These are phyloP conservation scores for Erysimum pusillum DNA, from an alignment of 441 rosid species.

Conservation along the genomic window DNA sequence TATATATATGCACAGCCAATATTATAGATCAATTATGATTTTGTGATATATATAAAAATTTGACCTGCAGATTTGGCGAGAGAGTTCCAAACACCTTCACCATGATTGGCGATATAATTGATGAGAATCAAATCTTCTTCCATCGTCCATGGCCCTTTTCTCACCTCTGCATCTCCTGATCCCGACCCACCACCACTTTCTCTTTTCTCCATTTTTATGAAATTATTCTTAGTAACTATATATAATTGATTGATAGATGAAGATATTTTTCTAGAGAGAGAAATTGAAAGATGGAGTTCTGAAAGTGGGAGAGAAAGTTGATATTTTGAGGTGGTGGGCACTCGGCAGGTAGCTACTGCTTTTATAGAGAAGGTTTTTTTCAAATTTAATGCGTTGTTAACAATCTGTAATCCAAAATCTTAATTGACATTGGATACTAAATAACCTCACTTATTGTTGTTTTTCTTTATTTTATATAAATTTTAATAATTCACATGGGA, in stretches of 20 bases:
- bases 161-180: slow-evolving; percentile 66
- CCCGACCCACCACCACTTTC: slow-evolving; percentile 60
- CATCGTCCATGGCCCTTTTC: slow-evolving; percentile 97
- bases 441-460: neutral
- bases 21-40: neutral
- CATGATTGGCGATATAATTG: slow-evolving; percentile 80
- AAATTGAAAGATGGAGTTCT: neutral
- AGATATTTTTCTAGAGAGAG: slow-evolving; percentile 17
- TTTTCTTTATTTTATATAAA: neutral
- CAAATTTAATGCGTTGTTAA: slow-evolving; percentile 6
- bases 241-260: neutral
- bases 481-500: slow-evolving; percentile 20
- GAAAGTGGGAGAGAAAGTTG: slow-evolving; percentile 26
- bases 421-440: neutral
- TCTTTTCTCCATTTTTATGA: slow-evolving; percentile 23
- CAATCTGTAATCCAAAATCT: neutral
- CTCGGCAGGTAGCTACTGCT: slow-evolving; percentile 48
- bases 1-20: neutral
- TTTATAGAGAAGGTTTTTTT: slow-evolving; percentile 54
- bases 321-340: slow-evolving; percentile 43
- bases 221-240: slow-evolving; percentile 2
- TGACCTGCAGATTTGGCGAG: slow-evolving; percentile 87
- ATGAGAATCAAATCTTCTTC: slow-evolving; percentile 93
- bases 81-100: slow-evolving; percentile 96
- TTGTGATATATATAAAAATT: neutral